Evolutionary conservation across 352 stramenopile genomes (phyloP).

Genomic region (Globisporangium alternatum): DNA sequence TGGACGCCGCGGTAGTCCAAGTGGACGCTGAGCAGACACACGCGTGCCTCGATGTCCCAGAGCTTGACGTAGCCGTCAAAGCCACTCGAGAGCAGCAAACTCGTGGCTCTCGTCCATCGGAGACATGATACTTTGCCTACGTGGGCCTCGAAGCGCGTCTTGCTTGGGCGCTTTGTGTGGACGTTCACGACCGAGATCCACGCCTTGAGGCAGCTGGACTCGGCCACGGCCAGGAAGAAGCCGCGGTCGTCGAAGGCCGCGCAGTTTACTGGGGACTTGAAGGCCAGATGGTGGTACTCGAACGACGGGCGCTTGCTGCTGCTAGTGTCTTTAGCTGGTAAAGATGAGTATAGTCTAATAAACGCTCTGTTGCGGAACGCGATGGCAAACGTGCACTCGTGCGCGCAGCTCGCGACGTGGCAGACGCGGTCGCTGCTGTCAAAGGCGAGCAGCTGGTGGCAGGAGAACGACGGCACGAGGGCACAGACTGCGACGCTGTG

Average conservation of each 20-base stretch:
- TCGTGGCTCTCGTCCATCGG: conserved; percentile 42
- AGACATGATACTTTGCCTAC: conserved; percentile 47
- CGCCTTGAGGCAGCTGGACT: conserved; percentile 43
- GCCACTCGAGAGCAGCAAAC: conserved; percentile 45
- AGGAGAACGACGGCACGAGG: conserved; percentile 13
- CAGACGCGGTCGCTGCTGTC: conserved; percentile 22
- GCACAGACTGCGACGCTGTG: conserved; percentile 14
- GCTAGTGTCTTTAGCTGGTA: background rate
- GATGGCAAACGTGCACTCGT: conserved; percentile 17
- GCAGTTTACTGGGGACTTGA: conserved; percentile 38
- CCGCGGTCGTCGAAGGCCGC: conserved; percentile 36
- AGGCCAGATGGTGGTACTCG: conserved; percentile 21
- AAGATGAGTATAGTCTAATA: conserved; percentile 21
- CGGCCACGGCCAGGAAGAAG: conserved; percentile 37
- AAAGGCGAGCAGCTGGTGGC: conserved; percentile 15
- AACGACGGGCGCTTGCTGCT: background rate
- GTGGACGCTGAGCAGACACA: conserved; percentile 40
- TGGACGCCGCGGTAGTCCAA: conserved; percentile 44
- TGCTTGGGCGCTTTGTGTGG: conserved; percentile 16
- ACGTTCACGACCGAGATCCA: conserved; percentile 54
- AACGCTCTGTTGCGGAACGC: conserved; percentile 27
- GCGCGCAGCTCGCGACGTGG: conserved; percentile 17
- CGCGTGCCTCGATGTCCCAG: conserved; percentile 37
- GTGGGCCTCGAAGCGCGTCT: conserved; percentile 49
- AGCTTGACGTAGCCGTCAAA: conserved; percentile 67